Conservation (phyloP, 2,329 filamentous ascomycete species). For the Fusarium haematococcum region DNA sequence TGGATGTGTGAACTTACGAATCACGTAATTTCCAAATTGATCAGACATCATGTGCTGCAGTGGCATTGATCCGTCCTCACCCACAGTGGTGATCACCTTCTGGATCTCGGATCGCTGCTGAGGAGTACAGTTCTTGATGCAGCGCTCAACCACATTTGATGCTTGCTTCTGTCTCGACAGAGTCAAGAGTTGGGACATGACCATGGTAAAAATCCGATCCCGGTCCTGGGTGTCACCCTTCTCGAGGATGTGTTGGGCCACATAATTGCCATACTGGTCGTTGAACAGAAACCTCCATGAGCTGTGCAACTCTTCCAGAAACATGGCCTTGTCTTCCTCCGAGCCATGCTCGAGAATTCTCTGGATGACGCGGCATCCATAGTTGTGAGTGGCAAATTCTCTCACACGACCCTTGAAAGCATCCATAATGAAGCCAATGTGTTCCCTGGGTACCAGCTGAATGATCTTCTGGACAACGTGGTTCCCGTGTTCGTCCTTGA, state of each 20-base stretch:
- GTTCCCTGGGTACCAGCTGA: slow-evolving; percentile 78
- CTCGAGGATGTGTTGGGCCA: slow-evolving; percentile 90
- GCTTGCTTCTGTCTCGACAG: slow-evolving; percentile 97
- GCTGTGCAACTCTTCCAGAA: slow-evolving; percentile 83
- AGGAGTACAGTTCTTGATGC: slow-evolving; percentile 77
- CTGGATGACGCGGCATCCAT: slow-evolving; percentile 94
- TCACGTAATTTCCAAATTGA: slow-evolving; percentile 94
- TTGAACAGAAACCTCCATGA: slow-evolving; percentile 79
- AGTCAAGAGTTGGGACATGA: slow-evolving; percentile 76
- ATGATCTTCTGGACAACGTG: slow-evolving; percentile 97
- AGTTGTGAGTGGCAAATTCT: slow-evolving; percentile 80
- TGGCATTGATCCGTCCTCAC: slow-evolving; percentile 75
- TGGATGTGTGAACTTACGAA: slow-evolving; percentile 75
- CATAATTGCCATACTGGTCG: slow-evolving; percentile 96
- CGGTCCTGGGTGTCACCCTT: slow-evolving; percentile 81
- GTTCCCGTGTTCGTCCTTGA: slow-evolving; percentile 92
- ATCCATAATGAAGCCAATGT: slow-evolving; percentile 87
- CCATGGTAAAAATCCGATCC: slow-evolving; percentile 76
- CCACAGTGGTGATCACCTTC: slow-evolving; percentile 67
- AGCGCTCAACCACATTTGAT: slow-evolving; percentile 97
- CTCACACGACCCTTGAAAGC: slow-evolving; percentile 82
- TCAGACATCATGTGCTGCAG: slow-evolving; percentile 86
- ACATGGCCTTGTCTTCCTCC: slow-evolving; percentile 74
- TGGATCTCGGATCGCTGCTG: slow-evolving; percentile 79
- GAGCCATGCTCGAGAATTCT: slow-evolving; percentile 88